Evolutionary conservation across 1,284 basidiomycete genomes (phyloP).

Genomic region (Lentinula novae-zelandiae): DNA sequence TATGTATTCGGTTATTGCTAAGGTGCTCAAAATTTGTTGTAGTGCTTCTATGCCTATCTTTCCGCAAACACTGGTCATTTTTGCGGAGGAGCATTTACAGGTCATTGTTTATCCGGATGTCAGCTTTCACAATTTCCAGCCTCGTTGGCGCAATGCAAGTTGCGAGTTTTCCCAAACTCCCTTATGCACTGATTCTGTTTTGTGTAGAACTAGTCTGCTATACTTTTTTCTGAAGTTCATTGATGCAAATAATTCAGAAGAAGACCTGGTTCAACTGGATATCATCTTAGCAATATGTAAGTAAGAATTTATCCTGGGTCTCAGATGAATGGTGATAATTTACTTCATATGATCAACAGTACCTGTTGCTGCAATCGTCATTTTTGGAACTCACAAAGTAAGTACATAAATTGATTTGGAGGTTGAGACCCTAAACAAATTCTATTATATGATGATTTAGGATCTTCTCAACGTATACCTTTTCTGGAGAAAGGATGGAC

Average conservation of each 20-base stretch:
- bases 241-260: neutral
- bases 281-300: neutral
- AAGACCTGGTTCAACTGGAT: neutral
- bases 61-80: too few species aligned
- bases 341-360: neutral
- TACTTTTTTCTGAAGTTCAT: neutral
- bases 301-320: neutral
- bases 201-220: neutral
- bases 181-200: neutral
- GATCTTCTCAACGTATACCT: neutral
- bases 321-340: neutral
- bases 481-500: neutral
- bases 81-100: too few species aligned
- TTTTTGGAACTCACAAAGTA: conserved; percentile 1
- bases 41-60: neutral
- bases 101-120: conserved; percentile 10
- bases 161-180: neutral
- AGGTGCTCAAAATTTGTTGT: too few species aligned
- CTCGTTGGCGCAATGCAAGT: neutral
- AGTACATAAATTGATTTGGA: neutral
- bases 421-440: too few species aligned
- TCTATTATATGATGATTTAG: neutral
- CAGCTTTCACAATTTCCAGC: conserved; percentile 5
- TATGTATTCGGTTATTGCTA: neutral
- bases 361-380: neutral